Base-by-base conservation (phyloP, 352 stramenopile species). In the Pythium pyrilobum region DNA sequence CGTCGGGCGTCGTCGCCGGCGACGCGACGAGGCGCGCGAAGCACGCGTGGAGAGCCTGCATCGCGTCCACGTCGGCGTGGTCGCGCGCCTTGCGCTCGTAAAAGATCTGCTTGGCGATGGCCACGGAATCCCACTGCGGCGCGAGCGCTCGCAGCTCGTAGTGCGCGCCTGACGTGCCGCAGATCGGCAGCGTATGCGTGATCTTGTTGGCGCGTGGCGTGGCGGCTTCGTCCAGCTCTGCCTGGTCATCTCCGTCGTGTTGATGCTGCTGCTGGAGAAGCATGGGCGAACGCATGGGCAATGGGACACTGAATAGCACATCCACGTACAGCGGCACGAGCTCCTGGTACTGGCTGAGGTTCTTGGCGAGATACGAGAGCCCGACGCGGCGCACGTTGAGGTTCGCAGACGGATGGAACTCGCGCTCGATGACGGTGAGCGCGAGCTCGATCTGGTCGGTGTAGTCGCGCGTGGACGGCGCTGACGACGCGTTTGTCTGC, bases 271-370 rank as follows among this genome's bases (percentile, higher is more conserved):
- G 4, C 36, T 41, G 33, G 34, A 46, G 12, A 24, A 90, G 33
- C 62, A 88, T 79, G 33, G 56, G 33, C 12, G 59, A 55, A 16
- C 74, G 71, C 41, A 88, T 53, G 4, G 38, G 21, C 12, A 66
- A 46, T 11, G 82, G 74, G 1, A 92, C 36, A 18, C 76, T 89
- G 24, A 86, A 64, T 9, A 92, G 59, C 41, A 92, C 80, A 42
- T 92, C 82, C 3, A 88, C 69, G 32, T 85, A 93, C 16, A 89
- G 59, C 41, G 80, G 76, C 34, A 91, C 78, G 15, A 91, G 71
- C 52, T 91, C 80, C 39, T 90, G 82, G 29, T 88, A 91, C 18
- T 71, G 60, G 16, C 44, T 50, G 4, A 90, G 72, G 39, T 72
- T 80, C 52, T 76, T 79, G 16, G 76, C 64, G 11, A 89, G 56